Percentiles rank a stretch among this genome's conserved stretches.
Evolutionary conservation across 495 filamentous ascomycete genomes (phyloP).

Genomic region (Stereocaulon alpinum): DNA sequence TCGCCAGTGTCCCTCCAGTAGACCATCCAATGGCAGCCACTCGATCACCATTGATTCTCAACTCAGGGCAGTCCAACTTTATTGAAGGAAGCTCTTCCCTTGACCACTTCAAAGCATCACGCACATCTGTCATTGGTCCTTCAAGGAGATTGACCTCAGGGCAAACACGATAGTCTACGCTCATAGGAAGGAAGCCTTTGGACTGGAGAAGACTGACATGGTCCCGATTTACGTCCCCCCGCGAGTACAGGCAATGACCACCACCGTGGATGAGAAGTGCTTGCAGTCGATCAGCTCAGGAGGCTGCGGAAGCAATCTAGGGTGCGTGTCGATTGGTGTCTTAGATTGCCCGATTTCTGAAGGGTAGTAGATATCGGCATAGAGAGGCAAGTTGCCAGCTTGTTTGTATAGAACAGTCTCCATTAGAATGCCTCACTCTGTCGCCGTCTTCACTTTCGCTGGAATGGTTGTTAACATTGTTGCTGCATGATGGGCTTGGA

Average conservation of each 20-base stretch:
- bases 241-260: constrained; percentile 36
- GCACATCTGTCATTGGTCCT: constrained; percentile 39
- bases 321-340: too few relatives aligned
- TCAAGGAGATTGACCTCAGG: constrained; percentile 40
- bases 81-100: constrained; percentile 27
- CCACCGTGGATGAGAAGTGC: constrained; percentile 39
- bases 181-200: constrained; percentile 41
- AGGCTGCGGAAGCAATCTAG: too few relatives aligned
- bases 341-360: too few relatives aligned
- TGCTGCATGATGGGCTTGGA: too few relatives aligned
- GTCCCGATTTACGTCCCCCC: constrained; percentile 34
- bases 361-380: too few relatives aligned
- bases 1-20: constrained; percentile 31
- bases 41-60: constrained; percentile 25
- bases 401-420: too few relatives aligned
- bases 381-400: too few relatives aligned
- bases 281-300: too few relatives aligned
- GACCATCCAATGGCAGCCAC: constrained; percentile 43
- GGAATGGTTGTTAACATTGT: too few relatives aligned
- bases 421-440: too few relatives aligned
- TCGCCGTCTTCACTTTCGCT: too few relatives aligned
- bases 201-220: constrained; percentile 34
- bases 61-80: constrained; percentile 20
- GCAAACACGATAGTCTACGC: constrained; percentile 47
- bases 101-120: constrained; percentile 31